These are phyloP conservation scores for Saccharomycopsis fermentans DNA, from an alignment of 805 yeast species.

Conservation along the genomic window DNA sequence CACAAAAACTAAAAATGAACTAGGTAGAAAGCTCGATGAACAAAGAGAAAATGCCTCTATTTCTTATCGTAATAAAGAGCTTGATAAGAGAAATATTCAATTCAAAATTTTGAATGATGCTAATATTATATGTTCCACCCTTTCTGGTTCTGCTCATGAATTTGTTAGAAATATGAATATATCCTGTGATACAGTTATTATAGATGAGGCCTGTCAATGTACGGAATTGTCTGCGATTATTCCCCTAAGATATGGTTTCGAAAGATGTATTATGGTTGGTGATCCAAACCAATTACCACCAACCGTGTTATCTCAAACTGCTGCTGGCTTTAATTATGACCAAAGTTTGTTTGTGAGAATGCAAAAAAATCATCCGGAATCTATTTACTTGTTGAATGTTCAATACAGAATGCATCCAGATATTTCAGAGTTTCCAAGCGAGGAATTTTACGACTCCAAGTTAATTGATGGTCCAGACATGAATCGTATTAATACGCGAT, in stretches of 20 bases:
- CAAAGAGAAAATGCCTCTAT: constrained; percentile 66
- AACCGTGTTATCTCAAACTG: constrained; percentile 83
- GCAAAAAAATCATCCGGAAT: constrained; percentile 53
- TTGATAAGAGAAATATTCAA: constrained; percentile 66
- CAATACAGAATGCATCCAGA: constrained; percentile 98
- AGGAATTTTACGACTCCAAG: constrained; percentile 64
- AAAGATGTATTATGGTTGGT: constrained; percentile 91
- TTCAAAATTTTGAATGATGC: constrained; percentile 62
- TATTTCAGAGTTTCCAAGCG: constrained; percentile 79
- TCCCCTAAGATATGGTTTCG: constrained; percentile 86
- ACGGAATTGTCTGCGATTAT: constrained; percentile 86
- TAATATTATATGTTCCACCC: constrained; percentile 80
- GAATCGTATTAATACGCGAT: constrained; percentile 44
- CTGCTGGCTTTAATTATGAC: constrained; percentile 71
- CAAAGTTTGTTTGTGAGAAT: constrained; percentile 91
- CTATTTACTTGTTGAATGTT: constrained; percentile 69
- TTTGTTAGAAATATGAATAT: constrained; percentile 64
- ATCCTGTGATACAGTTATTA: constrained; percentile 79
- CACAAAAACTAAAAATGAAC: constrained; percentile 50
- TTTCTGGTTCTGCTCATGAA: constrained; percentile 92
- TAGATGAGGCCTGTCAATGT: constrained; percentile 97
- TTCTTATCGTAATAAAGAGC: constrained; percentile 63
- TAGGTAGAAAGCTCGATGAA: constrained; percentile 67
- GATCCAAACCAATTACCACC: constrained; percentile 98
- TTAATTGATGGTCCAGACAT: constrained; percentile 75